phyloP scores from a whole-genome alignment of 768 basidiomycete genomes.

The Naganishia onofrii region DNA sequence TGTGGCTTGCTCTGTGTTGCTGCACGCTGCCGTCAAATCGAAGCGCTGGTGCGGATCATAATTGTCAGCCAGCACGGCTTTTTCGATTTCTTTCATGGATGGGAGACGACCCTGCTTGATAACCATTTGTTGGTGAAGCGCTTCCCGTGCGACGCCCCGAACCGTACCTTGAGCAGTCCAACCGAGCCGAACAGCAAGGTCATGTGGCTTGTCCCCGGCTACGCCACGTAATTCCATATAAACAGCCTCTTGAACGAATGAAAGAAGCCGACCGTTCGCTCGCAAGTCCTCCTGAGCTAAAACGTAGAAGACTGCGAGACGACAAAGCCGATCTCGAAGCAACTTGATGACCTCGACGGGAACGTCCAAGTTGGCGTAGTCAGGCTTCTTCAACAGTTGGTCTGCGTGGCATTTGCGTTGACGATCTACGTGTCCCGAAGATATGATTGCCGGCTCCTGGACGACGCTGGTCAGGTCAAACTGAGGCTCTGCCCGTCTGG shows the following conservation, averaged over 20 bases:
- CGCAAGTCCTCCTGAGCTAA: slow-evolving; percentile 13
- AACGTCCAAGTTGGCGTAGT: background rate
- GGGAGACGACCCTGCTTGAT: slow-evolving; percentile 10
- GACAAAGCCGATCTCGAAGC: slow-evolving; percentile 8
- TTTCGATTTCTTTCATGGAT: slow-evolving; percentile 7
- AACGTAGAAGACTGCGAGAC: background rate
- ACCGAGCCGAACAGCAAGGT: slow-evolving; percentile 17
- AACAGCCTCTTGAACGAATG: slow-evolving; percentile 5
- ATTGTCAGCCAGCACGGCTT: slow-evolving; percentile 3
- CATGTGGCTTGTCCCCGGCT: slow-evolving; percentile 1
- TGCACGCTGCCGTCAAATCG: background rate
- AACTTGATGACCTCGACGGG: slow-evolving; percentile 4
- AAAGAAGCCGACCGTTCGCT: background rate
- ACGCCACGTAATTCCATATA: slow-evolving; percentile 4
- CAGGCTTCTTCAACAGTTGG: background rate
- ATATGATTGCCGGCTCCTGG: background rate
- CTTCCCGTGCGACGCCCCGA: slow-evolving; percentile 8
- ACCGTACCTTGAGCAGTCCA: background rate
- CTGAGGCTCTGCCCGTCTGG: background rate
- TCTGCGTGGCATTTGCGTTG: background rate
- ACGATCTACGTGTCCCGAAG: background rate
- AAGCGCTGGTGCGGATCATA: slow-evolving; percentile 18
- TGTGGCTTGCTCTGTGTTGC: background rate
- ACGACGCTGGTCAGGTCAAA: background rate
- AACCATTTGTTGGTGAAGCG: slow-evolving; percentile 7